Base-by-base conservation (phyloP, 176 grass and related monocot genomes). In the Calamus simplicifolius region DNA sequence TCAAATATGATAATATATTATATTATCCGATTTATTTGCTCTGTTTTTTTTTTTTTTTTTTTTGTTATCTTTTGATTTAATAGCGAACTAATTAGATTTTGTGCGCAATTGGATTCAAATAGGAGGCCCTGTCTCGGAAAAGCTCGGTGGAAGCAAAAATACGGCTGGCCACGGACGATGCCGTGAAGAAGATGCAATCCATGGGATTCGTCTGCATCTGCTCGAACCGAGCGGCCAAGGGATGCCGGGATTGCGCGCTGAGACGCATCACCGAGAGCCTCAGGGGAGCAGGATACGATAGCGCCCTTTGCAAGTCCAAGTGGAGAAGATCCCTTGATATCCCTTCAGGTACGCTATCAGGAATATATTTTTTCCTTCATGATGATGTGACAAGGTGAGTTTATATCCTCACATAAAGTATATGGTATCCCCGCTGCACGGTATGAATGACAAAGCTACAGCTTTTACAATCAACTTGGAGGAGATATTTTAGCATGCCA, bases 231-330 rank as follows among this genome's bases (percentile, higher is more conserved):
- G 64, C 62, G 48, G 54, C 48, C 2, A 56, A 15, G 27, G 66
- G 73, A 26, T 90, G 92, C 76, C 84, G 87, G 51, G 71, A 59
- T 29, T 97, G 92, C 75, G 61, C 62, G 55, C 72, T 97, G 10
- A 75, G 64, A 6, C 78, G 67, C 69, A 77, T 88, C 54, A 31
- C 76, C 15, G 50, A 75, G 18, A 57, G 61, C 49, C 85, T 97
- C 59, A 61, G 61, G 28, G 62, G 78, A 54, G 68, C 84, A 29
- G 87, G 92, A 16, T 91, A 85, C 70, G 72, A 80, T 72, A 91
- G 92, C 67, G 81, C 80, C 50, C 35, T 91, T 66, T 91, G 87
- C 84, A 85, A 67, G 59, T 97, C 92, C 73, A 97, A 91, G 70
- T 91, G 92, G 92, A 73, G 35, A 26, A 72, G 69, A 16, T 97